Conservation (phyloP, 2,329 filamentous ascomycete genomes). For the Phoma sp. region DNA sequence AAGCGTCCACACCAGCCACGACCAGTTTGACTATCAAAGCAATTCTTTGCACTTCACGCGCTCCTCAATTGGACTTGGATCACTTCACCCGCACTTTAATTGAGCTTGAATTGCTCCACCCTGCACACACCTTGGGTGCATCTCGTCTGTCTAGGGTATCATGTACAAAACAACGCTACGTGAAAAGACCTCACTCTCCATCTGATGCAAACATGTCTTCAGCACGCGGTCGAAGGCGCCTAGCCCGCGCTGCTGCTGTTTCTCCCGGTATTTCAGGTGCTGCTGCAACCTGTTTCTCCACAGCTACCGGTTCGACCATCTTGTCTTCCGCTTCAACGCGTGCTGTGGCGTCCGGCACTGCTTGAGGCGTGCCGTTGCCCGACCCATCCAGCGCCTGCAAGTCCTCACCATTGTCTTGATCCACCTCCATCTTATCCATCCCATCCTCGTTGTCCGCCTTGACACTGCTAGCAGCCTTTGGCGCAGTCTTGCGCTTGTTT, state of each 20-base stretch:
- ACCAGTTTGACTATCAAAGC: too few species aligned
- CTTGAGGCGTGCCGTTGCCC: constrained; percentile 10
- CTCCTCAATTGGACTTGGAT: background rate
- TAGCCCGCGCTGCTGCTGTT: constrained; percentile 45
- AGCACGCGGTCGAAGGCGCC: constrained; percentile 43
- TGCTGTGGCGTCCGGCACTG: background rate
- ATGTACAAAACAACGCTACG: constrained; percentile 9
- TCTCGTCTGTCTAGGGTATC: constrained; percentile 21
- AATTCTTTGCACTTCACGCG: too few species aligned
- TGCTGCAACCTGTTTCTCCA: background rate
- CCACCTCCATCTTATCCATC: constrained; percentile 28
- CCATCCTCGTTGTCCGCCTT: constrained; percentile 22
- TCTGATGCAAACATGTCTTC: constrained; percentile 51
- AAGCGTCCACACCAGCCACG: too few species aligned
- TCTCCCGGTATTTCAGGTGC: constrained; percentile 34
- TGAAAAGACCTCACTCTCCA: constrained; percentile 24
- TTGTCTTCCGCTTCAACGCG: constrained; percentile 3
- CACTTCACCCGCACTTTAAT: background rate
- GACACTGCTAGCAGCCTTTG: constrained; percentile 12
- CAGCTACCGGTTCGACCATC: background rate
- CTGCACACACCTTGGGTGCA: background rate
- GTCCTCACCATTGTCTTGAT: constrained; percentile 17
- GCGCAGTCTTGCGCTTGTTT: constrained; percentile 23
- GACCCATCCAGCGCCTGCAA: constrained; percentile 9
- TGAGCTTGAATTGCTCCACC: background rate